Conservation (phyloP, 306 rosid species). For the Cicer pinnatifidum region DNA sequence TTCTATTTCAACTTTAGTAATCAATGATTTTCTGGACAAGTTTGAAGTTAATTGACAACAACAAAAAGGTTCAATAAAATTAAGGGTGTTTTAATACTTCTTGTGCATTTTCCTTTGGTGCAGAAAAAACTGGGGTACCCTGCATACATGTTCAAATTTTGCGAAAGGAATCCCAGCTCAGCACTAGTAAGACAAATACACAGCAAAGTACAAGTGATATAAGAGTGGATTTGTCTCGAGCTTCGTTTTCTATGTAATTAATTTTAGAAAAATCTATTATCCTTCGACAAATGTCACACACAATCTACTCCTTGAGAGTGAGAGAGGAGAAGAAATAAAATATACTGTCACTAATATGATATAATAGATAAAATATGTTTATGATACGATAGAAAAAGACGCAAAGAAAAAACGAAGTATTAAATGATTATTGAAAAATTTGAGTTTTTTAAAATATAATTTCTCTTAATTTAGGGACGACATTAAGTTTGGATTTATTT, state of each 20-base stretch:
- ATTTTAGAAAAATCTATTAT: no score
- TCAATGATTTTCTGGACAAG: constrained; percentile 39
- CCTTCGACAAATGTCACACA: no score
- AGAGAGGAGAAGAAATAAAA: no score
- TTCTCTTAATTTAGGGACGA: no score
- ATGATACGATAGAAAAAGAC: no score
- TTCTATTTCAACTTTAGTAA: constrained; percentile 38
- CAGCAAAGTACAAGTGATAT: constrained; percentile 43
- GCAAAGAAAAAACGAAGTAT: no score
- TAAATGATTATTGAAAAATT: no score
- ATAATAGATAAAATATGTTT: no score
- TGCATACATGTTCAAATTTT: constrained; percentile 20
- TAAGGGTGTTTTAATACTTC: constrained; percentile 31
- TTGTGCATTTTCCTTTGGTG: constrained; percentile 31
- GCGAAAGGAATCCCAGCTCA: constrained; percentile 55
- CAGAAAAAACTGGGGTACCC: constrained; percentile 31
- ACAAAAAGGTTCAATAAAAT: constrained; percentile 1
- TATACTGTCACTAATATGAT: no score
- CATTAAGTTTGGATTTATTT: no score
- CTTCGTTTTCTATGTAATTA: constrained; percentile 33
- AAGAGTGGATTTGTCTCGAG: constrained; percentile 61
- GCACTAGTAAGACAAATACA: constrained; percentile 47
- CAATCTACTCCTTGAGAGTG: no score
- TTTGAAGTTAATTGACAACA: constrained; percentile 16
- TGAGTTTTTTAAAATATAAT: no score